Base-by-base conservation (phyloP, 768 basidiomycete species). In the Podaxis pistillaris region DNA sequence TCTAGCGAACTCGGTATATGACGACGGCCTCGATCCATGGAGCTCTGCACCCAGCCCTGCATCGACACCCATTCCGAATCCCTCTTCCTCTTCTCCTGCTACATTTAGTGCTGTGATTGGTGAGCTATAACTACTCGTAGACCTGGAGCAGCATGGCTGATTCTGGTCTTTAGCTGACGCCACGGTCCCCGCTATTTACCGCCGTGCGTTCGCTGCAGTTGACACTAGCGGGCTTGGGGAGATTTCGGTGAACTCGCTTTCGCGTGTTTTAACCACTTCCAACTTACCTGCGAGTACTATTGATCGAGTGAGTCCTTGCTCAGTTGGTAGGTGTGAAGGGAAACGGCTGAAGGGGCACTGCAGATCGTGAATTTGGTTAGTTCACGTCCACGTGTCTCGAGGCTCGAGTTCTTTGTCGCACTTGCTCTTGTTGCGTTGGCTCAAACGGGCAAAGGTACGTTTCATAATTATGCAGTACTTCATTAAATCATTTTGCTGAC, bases 311-410 rank as follows among this genome's bases (percentile, higher is more conserved):
- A 63, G 77, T 44, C 41, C 17, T 30, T 30, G 17, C 11, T 52
- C 2, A 15, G 5, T 49, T 47, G 49, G 55, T 55, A 17, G 8
- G 12, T 9, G 15, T 51, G 12, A 33, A 36, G 12, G 19, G 12
- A n/a, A 15, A 36, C 15, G 4, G n/a, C 22, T 64, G 24, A 51
- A 38, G 4, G 44, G n/a, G 50, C n/a, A 19, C 1, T 53, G 7
- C 66, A 96, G 94, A 96, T 98, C 68, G 90, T 97, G 60, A 94
- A 91, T 73, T 80, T 96, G 22, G 93, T 94, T 57, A 92, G 91
- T 74, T 88, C 89, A 37, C 83, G 83, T 63, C 82, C 91, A 49
- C 82, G 88, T 56, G 90, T 98, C 40, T 92, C 93, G 7, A 92
- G 87, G 67, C 85, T 89, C 61, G 95, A 98, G 71, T 96, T 96